Evolutionary conservation across 371 early-diverging fungal genomes (phyloP).

Genomic region (Mortierella sp.): DNA sequence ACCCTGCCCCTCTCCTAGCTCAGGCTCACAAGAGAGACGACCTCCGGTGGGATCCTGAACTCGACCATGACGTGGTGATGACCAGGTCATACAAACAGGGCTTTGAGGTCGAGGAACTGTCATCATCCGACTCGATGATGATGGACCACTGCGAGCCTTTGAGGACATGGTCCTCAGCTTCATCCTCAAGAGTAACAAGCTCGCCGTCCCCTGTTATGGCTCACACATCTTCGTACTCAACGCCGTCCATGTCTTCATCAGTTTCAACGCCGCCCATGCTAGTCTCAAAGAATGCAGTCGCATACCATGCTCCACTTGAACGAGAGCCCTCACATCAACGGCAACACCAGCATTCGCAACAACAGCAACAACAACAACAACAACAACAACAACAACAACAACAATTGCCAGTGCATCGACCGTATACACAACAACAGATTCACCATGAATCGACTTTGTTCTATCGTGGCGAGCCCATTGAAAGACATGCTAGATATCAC

Average conservation of each 20-base stretch:
- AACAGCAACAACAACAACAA: slow-evolving; percentile 6
- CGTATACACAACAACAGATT: too few species aligned
- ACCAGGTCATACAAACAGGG: slow-evolving; percentile 9
- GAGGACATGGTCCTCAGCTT: slow-evolving; percentile 29
- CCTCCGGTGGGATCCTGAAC: not conserved
- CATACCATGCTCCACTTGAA: too few species aligned
- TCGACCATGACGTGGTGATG: slow-evolving; percentile 1
- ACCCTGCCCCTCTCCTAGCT: not conserved
- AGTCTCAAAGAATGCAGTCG: too few species aligned
- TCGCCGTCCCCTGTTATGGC: slow-evolving; percentile 46
- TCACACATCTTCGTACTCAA: slow-evolving; percentile 1
- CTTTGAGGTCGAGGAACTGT: slow-evolving; percentile 20
- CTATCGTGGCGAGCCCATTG: too few species aligned
- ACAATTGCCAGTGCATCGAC: too few species aligned
- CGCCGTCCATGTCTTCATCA: not conserved
- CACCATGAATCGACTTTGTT: too few species aligned
- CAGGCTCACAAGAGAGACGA: not conserved
- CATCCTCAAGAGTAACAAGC: slow-evolving; percentile 26
- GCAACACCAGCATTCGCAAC: not conserved
- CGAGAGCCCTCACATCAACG: not conserved
- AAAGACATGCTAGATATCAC: too few species aligned
- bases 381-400: not conserved
- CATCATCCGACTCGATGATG: slow-evolving; percentile 20
- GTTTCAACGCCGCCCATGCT: not conserved
- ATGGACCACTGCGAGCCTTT: slow-evolving; percentile 51